phyloP scores from a whole-genome alignment of 2,329 filamentous ascomycete species.

The Fusarium pseudonygamai region DNA sequence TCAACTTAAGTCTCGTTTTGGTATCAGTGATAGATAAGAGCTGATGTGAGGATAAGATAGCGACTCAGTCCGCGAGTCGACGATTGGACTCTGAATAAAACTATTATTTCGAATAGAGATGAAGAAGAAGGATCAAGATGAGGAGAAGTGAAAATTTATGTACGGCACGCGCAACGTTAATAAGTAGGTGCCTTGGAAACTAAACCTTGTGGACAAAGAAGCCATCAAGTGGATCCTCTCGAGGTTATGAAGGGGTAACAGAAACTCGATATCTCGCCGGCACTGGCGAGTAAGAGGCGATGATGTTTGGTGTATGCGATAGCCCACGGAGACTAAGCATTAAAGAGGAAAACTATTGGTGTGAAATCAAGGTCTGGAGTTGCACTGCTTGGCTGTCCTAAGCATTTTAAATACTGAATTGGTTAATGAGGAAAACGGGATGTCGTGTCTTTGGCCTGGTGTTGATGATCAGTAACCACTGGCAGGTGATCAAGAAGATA shows the following conservation, averaged over 20 bases:
- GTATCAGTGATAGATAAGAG: conserved; percentile 18
- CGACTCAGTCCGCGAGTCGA: conserved; percentile 2
- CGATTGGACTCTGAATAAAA: not conserved
- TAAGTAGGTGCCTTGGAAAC: not conserved
- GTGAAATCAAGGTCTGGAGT: not conserved
- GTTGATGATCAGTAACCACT: not conserved
- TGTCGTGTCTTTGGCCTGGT: conserved; percentile 9
- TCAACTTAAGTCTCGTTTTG: not conserved
- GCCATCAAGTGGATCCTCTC: conserved; percentile 44
- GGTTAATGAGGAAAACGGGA: not conserved
- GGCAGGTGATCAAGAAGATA: not conserved
- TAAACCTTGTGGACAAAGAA: conserved; percentile 38
- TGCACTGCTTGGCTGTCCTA: not conserved
- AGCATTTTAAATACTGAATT: not conserved
- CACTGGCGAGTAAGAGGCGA: conserved; percentile 39
- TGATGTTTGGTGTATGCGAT: conserved; percentile 10
- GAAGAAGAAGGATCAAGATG: not conserved
- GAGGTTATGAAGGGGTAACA: conserved; percentile 45
- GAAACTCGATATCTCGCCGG: conserved; percentile 42
- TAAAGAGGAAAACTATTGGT: conserved; percentile 4
- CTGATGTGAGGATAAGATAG: conserved; percentile 8
- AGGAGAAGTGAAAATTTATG: conserved; percentile 23
- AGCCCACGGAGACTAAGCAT: conserved; percentile 17
- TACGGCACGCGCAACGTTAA: conserved; percentile 15
- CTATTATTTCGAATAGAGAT: not conserved